phyloP scores from a whole-genome alignment of 805 yeast species.

The Hanseniaspora guilliermondii region DNA sequence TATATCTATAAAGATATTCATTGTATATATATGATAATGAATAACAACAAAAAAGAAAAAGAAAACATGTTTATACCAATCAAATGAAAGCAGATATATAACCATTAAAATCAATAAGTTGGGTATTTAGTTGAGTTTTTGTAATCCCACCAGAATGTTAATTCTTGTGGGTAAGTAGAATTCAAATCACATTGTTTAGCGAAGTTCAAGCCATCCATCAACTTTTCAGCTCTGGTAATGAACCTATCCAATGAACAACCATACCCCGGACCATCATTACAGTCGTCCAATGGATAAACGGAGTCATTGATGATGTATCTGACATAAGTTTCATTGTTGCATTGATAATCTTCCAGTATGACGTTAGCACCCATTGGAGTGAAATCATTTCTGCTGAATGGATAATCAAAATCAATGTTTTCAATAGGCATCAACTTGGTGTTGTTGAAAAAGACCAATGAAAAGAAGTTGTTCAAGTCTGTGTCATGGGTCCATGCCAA shows the following conservation, averaged over 20 bases:
- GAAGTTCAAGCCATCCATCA: conserved; percentile 25
- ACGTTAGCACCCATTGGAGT: conserved; percentile 49
- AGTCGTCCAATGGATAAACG: conserved; percentile 39
- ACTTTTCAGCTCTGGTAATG: conserved; percentile 24
- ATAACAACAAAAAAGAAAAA: neutral
- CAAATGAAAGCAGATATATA: too few species aligned
- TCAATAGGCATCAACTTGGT: conserved; percentile 31
- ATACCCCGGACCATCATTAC: conserved; percentile 45
- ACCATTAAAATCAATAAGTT: neutral
- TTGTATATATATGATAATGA: too few species aligned
- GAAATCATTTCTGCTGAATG: conserved; percentile 38
- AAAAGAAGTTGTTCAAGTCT: conserved; percentile 45
- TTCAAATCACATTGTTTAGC: conserved; percentile 24
- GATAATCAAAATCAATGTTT: conserved; percentile 34
- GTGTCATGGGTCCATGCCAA: conserved; percentile 64
- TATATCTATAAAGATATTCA: too few species aligned
- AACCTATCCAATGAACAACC: conserved; percentile 32
- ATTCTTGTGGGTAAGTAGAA: conserved; percentile 16
- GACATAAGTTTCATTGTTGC: conserved; percentile 30
- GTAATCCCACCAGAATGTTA: conserved; percentile 22
- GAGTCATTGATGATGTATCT: conserved; percentile 43
- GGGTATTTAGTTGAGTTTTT: conserved; percentile 16
- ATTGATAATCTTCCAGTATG: conserved; percentile 37
- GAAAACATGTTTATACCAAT: neutral
- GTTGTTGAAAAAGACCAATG: conserved; percentile 40